These are phyloP conservation scores for Septoria linicola DNA, from an alignment of 2,329 filamentous ascomycete species.

Conservation along the genomic window DNA sequence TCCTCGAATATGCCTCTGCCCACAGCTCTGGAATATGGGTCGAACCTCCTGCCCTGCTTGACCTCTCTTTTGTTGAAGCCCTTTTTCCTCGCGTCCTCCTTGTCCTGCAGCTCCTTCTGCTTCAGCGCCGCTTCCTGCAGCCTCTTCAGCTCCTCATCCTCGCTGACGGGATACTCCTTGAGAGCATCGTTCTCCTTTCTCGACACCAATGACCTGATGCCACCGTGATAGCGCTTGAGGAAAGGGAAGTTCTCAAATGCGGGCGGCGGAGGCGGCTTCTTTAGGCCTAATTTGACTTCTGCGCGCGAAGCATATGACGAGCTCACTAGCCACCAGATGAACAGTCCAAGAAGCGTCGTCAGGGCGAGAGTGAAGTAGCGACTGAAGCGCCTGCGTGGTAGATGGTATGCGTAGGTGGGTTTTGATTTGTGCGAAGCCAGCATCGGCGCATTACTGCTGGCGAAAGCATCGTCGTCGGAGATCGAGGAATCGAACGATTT, in stretches of 20 bases:
- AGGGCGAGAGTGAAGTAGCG: constrained; percentile 75
- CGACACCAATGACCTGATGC: constrained; percentile 69
- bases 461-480: constrained; percentile 30
- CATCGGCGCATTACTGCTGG: constrained; percentile 35
- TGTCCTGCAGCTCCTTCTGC: constrained; percentile 41
- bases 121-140: constrained; percentile 37
- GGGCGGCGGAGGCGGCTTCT: constrained; percentile 61
- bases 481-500: constrained; percentile 14
- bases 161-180: constrained; percentile 69
- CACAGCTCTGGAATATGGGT: constrained; percentile 66
- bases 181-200: constrained; percentile 63
- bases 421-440: constrained; percentile 30
- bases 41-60: constrained; percentile 48
- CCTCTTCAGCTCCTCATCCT: constrained; percentile 56
- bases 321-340: constrained; percentile 72
- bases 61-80: constrained; percentile 35
- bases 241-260: constrained; percentile 88
- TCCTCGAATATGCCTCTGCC: constrained; percentile 51
- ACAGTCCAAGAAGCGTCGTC: constrained; percentile 67
- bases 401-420: constrained; percentile 37
- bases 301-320: constrained; percentile 45
- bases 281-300: constrained; percentile 53
- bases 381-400: constrained; percentile 61
- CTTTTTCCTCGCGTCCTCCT: constrained; percentile 37
- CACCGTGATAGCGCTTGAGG: constrained; percentile 84